Percentiles rank a stretch among this genome's conserved stretches.
phyloP scores from a whole-genome alignment of 2,329 filamentous ascomycete genomes.

The Calonectria pauciramosa region DNA sequence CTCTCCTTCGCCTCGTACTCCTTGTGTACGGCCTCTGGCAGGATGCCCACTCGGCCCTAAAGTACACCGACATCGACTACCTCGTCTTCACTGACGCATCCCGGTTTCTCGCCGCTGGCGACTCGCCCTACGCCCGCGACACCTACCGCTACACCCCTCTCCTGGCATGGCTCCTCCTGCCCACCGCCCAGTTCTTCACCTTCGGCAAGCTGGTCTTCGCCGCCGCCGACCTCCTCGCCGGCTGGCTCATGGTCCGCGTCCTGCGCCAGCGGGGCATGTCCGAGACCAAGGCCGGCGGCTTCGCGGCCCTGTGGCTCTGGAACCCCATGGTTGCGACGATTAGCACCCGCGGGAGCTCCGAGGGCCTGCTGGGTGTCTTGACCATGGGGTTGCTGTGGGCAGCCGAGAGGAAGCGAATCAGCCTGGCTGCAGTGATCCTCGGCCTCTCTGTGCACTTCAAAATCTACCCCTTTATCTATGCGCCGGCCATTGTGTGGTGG shows the following conservation, averaged over 20 bases:
- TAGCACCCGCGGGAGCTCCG: conserved; percentile 93
- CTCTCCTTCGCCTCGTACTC: conserved; percentile 78
- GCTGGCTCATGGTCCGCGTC: conserved; percentile 75
- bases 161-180: conserved; percentile 90
- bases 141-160: conserved; percentile 98
- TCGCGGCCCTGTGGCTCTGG: conserved; percentile 90
- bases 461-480: conserved; percentile 98
- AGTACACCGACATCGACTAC: conserved; percentile 99
- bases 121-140: conserved; percentile 87
- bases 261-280: conserved; percentile 60
- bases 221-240: conserved; percentile 84
- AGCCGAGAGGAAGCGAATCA: conserved; percentile 72
- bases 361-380: conserved; percentile 88
- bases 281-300: conserved; percentile 74
- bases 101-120: conserved; percentile 76
- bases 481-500: conserved; percentile 84
- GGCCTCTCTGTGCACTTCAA: conserved; percentile 95
- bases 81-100: conserved; percentile 97
- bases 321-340: conserved; percentile 99
- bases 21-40: conserved; percentile 93
- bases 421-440: conserved; percentile 79
- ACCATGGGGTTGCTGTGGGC: conserved; percentile 89
- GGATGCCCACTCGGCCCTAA: conserved; percentile 90
- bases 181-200: conserved; percentile 80
- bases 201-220: conserved; percentile 93